Percentiles rank a stretch among this genome's conserved stretches.
Evolutionary conservation across 2,329 filamentous ascomycete genomes (phyloP).

Genomic region (Calonectria leucothoes): DNA sequence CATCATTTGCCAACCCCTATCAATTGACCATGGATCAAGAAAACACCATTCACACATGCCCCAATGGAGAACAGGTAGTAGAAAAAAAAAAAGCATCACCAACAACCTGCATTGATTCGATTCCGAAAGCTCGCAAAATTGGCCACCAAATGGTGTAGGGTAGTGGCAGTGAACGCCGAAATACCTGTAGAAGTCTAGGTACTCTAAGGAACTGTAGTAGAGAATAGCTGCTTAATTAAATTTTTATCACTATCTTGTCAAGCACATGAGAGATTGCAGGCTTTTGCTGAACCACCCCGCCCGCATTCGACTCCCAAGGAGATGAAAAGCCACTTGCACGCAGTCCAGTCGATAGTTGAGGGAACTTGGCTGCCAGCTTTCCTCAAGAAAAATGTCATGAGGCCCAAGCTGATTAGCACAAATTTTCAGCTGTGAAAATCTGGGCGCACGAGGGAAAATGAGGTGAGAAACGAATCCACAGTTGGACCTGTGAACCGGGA

Average conservation of each 20-base stretch:
- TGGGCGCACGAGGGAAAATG: background rate
- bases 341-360: background rate
- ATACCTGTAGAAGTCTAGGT: background rate
- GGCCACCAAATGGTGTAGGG: background rate
- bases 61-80: background rate
- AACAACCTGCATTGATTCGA: background rate
- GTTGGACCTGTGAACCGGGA: background rate
- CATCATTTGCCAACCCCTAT: background rate
- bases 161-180: background rate
- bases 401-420: background rate
- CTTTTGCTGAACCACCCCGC: background rate
- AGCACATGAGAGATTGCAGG: background rate
- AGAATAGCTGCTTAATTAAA: too few species aligned
- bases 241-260: background rate
- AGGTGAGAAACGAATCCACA: background rate
- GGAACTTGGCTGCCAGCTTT: background rate
- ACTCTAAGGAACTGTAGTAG: too few species aligned
- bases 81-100: background rate
- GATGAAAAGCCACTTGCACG: too few species aligned
- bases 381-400: background rate
- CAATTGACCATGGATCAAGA: background rate
- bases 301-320: too few species aligned
- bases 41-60: fast-evolving
- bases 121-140: background rate
- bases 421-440: background rate